Evolutionary conservation across 2,329 filamentous ascomycete species (phyloP).

Genomic region (Trichoderma asperellum): DNA sequence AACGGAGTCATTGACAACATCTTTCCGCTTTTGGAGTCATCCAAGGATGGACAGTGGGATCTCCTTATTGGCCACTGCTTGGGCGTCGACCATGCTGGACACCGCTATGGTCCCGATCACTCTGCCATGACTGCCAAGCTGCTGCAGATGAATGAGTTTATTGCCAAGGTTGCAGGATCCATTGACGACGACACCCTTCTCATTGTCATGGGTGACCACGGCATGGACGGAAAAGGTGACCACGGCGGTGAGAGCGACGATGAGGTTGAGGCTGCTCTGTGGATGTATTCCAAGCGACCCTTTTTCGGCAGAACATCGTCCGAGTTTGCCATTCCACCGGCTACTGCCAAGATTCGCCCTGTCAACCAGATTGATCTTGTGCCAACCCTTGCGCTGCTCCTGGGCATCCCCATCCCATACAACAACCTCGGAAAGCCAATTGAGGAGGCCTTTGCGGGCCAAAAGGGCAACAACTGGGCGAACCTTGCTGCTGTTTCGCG

Average conservation of each 20-base stretch:
- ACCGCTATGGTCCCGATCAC: conserved; percentile 93
- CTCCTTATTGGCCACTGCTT: conserved; percentile 93
- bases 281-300: conserved; percentile 95
- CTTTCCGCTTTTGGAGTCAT: conserved; percentile 73
- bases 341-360: conserved; percentile 76
- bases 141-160: conserved; percentile 83
- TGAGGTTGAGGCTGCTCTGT: conserved; percentile 90
- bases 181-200: conserved; percentile 87
- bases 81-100: conserved; percentile 95
- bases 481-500: conserved; percentile 79
- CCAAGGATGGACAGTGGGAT: conserved; percentile 77
- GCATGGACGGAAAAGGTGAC: conserved; percentile 96
- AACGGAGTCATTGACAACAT: conserved; percentile 93
- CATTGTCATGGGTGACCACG: conserved; percentile 98
- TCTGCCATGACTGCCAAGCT: conserved; percentile 89
- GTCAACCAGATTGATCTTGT: conserved; percentile 92
- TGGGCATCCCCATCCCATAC: conserved; percentile 92
- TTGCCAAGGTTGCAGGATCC: conserved; percentile 69
- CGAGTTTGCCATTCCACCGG: conserved; percentile 60
- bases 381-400: conserved; percentile 82
- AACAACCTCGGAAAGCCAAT: conserved; percentile 94
- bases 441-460: conserved; percentile 85
- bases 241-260: conserved; percentile 98
- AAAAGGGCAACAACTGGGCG: conserved; percentile 69
- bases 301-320: conserved; percentile 78